Percentiles rank a stretch among this genome's conserved stretches.
phyloP scores from a whole-genome alignment of 208 protist species.

The Phytomonas francai region DNA sequence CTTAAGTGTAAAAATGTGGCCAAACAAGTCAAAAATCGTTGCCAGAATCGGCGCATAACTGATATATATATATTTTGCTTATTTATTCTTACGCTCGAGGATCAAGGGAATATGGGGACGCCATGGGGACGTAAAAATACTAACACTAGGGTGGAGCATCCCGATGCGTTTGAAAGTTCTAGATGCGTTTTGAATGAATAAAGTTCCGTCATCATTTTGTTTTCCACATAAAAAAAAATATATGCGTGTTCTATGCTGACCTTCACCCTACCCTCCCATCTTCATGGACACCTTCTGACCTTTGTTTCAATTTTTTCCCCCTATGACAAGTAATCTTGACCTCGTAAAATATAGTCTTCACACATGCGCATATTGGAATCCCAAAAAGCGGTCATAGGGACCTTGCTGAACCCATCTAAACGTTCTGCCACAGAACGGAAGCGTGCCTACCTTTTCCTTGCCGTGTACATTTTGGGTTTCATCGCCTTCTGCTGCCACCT shows the following conservation, averaged over 20 bases:
- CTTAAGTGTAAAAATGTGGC: background rate
- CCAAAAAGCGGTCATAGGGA: conserved; percentile 66
- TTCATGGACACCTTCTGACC: background rate
- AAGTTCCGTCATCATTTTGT: background rate
- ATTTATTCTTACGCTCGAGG: conserved; percentile 8
- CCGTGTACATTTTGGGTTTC: conserved; percentile 54
- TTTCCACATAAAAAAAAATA: background rate
- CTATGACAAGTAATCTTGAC: no score
- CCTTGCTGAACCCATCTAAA: conserved; percentile 44
- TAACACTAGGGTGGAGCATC: background rate
- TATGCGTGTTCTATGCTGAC: background rate
- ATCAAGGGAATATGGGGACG: background rate
- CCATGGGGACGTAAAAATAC: background rate
- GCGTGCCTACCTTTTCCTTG: conserved; percentile 72
- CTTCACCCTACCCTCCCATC: background rate
- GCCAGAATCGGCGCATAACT: background rate
- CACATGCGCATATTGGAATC: conserved; percentile 67
- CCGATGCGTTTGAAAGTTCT: background rate
- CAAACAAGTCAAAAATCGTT: background rate
- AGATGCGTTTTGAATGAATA: background rate
- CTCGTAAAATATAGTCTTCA: background rate
- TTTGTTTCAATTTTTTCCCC: background rate
- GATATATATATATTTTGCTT: no score
- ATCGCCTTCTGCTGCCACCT: conserved; percentile 41
- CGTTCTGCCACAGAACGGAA: conserved; percentile 72